Evolutionary conservation across 108 stramenopile species (phyloP).

Genomic region (Conticribra guillardii): DNA sequence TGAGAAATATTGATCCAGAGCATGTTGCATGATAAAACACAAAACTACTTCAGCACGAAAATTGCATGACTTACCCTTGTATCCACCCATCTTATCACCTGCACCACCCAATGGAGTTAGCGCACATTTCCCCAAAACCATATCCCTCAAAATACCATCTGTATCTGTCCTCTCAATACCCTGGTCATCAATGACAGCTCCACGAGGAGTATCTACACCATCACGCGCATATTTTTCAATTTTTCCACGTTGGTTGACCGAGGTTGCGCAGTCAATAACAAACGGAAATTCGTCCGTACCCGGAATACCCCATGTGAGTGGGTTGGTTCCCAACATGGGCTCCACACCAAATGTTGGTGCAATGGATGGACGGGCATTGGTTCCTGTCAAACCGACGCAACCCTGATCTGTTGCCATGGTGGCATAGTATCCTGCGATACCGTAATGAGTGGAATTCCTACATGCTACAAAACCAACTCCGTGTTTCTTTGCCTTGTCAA

Average conservation of each 20-base stretch:
- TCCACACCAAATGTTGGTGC: conserved; percentile 74
- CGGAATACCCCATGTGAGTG: conserved; percentile 66
- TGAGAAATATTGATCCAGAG: not conserved
- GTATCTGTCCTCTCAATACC: conserved; percentile 70
- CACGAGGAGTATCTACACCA: conserved; percentile 60
- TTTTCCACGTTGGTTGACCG: conserved; percentile 70
- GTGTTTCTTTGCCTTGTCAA: conserved; percentile 67
- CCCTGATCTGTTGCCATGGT: conserved; percentile 70
- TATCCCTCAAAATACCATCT: conserved; percentile 66
- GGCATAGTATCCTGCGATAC: conserved; percentile 74
- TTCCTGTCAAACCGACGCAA: conserved; percentile 65
- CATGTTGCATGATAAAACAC: too few relatives aligned
- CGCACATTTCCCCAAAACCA: conserved; percentile 70
- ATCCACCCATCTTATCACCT: conserved; percentile 70
- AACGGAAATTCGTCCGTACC: conserved; percentile 60
- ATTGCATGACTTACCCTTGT: conserved; percentile 62
- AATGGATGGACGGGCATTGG: conserved; percentile 71
- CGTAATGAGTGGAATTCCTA: conserved; percentile 70
- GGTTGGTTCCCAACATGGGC: conserved; percentile 59
- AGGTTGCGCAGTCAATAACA: conserved; percentile 73
- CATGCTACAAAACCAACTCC: conserved; percentile 69
- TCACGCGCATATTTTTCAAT: conserved; percentile 67
- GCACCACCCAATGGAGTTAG: conserved; percentile 71
- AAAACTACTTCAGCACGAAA: too few relatives aligned
- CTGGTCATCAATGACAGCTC: conserved; percentile 63